Evolutionary conservation across 2,329 filamentous ascomycete genomes (phyloP), one percentile per base, ranked within the genome.

Genomic region (Clarireedia homoeocarpa): DNA sequence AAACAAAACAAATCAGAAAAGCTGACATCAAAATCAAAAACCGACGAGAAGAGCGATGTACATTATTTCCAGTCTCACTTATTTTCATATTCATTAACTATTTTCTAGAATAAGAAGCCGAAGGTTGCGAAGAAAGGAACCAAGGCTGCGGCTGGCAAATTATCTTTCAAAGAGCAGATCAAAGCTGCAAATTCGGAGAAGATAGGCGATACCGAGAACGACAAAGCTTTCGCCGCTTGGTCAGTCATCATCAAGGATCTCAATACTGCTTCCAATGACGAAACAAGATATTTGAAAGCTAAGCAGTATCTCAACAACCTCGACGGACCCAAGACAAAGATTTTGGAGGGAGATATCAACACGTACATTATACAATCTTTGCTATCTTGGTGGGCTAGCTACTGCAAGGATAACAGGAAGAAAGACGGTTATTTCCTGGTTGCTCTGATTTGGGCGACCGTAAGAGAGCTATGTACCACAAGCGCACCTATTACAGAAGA

Each of bases 301-400:
- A 60, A 63, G 12, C 58, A 63, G 23, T 68, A 70, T 56, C 59
- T 69, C 6, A 66, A 68, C 24, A 58, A 58, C 24, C 55, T 70
- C 14, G 68, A 70, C 47, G 62, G 63, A 1, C 52, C 62, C 0
- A 69, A 63, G 53, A 59, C 59, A 6, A 46, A 50, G 17, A 62
- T 66, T 42, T 58, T 71, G 5, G 69, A 71, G 53, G 60, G 61
- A 15, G 70, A 72, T 45, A 60, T 70, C 7, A 64, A 69, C 26
- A 68, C 77, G 0, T 81, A 76, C 62, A 73, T 77, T 61, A 66
- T 80, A 40, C 76, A 75, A 57, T 71, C 73, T 39, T 66, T 80
- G 3, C 60, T 80, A 9, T 67, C 69, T 27, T 75, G 77, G 70
- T 81, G 77, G 77, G 71, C 74, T 17, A 62, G 68, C 15, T 69